Evolutionary conservation across 805 yeast genomes (phyloP).

Genomic region (Candida succiphila): DNA sequence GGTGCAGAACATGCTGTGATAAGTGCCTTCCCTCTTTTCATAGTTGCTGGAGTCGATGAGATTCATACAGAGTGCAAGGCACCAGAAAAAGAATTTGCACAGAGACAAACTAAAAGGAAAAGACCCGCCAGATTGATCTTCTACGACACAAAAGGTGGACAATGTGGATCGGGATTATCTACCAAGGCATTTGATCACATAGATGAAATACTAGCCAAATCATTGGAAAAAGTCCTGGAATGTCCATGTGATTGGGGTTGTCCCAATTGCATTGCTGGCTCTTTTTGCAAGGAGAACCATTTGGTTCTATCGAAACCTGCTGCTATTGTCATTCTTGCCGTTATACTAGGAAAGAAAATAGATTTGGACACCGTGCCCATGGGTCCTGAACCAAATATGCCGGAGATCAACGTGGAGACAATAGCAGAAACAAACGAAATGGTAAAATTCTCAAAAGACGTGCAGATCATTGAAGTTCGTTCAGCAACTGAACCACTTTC

Average conservation of each 20-base stretch:
- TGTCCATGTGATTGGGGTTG: slow-evolving; percentile 69
- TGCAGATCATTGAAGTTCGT: slow-evolving; percentile 39
- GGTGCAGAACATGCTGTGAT: slow-evolving; percentile 90
- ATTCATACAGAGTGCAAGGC: slow-evolving; percentile 93
- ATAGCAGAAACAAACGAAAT: slow-evolving; percentile 41
- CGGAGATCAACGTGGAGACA: slow-evolving; percentile 59
- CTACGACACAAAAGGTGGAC: slow-evolving; percentile 77
- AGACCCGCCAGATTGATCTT: slow-evolving; percentile 86
- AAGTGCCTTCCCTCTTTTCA: slow-evolving; percentile 64
- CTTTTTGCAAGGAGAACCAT: slow-evolving; percentile 72
- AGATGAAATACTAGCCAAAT: slow-evolving; percentile 51
- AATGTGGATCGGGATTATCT: slow-evolving; percentile 69
- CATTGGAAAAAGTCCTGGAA: slow-evolving; percentile 44
- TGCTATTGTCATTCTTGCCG: slow-evolving; percentile 57
- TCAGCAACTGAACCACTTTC: slow-evolving; percentile 11
- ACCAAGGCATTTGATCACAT: slow-evolving; percentile 73
- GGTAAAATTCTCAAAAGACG: slow-evolving; percentile 55
- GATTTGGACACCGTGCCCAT: slow-evolving; percentile 40
- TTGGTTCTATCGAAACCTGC: slow-evolving; percentile 85
- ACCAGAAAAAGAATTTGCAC: slow-evolving; percentile 90
- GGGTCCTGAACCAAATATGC: slow-evolving; percentile 76
- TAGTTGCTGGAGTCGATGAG: slow-evolving; percentile 69
- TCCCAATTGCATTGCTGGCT: slow-evolving; percentile 79
- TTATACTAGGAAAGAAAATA: slow-evolving; percentile 45
- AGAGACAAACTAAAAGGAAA: slow-evolving; percentile 54